Evolutionary conservation across 2,329 filamentous ascomycete species (phyloP), one percentile per base, ranked within the genome.

Genomic region (Phoma sp.): DNA sequence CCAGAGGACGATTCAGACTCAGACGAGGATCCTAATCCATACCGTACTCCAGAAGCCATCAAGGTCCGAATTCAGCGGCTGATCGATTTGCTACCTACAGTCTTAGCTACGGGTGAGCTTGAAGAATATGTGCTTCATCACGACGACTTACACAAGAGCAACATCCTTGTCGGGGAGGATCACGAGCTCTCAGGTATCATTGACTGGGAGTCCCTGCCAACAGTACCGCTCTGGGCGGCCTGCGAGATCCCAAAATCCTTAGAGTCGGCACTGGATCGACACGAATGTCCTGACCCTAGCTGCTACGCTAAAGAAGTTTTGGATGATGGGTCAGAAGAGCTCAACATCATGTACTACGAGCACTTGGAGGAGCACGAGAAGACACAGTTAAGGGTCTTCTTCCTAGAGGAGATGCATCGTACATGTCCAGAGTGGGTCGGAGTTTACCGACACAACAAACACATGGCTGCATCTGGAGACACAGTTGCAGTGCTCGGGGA

Each of bases 381-480:
- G 43, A 60, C 53, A 6, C 32, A 35, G 13, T 27, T 60, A 15
- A 33, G 54, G 5, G 9, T 29, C n/a, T 51, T 55, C 22, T 60
- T 58, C 35, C 6, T 62, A 4, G 60, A 60, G 27, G 55, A 64
- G 45, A 64, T 62, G 62, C 33, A 45, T 31, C 49, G 48, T 4
- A 19, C 41, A n/a, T 55, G 38, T 17, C 57, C 57, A 5, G 57
- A 60, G 22, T 64, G 55, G 49, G 21, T 55, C 6, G 22, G 37
- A 15, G 24, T 46, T 6, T 39, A 47, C 35, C 7, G 17, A 21
- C 13, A 31, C 1, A 39, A 13, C 35, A 32, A 31, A 25, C 7
- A 24, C 8, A 47, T 32, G 24, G 44, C 24, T 31, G 36, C 24
- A 5, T 31, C 10, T 36, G 33, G 33, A 36, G 33, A 17, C 8